Evolutionary conservation across 768 basidiomycete genomes (phyloP).

Genomic region (Lactarius hatsudake): DNA sequence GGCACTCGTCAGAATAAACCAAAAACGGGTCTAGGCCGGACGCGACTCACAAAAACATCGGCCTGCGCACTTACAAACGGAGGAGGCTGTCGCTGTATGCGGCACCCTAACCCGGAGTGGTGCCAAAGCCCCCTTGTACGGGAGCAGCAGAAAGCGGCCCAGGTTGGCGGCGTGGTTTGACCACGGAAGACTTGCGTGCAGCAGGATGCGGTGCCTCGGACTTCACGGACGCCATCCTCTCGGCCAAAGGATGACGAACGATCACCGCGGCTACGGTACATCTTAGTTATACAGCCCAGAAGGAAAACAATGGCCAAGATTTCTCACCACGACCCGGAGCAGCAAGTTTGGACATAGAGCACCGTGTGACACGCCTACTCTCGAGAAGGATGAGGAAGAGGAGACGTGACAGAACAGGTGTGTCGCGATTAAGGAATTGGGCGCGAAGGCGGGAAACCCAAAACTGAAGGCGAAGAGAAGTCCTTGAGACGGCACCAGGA

Average conservation of each 20-base stretch:
- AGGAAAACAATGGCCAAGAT: neutral
- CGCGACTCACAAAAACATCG: neutral
- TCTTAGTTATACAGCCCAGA: neutral
- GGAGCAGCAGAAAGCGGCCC: neutral
- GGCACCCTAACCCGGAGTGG: neutral
- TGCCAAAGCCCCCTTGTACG: conserved; percentile 8
- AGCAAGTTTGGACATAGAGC: conserved; percentile 10
- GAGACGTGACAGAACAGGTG: neutral
- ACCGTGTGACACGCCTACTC: conserved; percentile 19
- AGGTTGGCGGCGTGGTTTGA: neutral
- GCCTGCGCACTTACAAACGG: neutral
- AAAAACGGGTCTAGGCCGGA: neutral
- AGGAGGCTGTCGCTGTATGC: neutral
- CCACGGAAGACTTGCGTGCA: neutral
- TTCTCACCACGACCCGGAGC: conserved; percentile 6
- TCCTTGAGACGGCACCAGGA: neutral
- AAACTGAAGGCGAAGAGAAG: neutral
- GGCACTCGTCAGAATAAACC: neutral
- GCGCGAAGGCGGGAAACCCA: neutral
- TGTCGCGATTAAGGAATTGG: neutral
- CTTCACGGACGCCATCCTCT: conserved; percentile 6
- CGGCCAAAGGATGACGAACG: conserved; percentile 15
- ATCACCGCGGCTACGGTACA: conserved; percentile 3
- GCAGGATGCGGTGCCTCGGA: neutral
- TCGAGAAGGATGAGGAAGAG: conserved; percentile 15